Conservation (phyloP, 1,284 basidiomycete genomes). For the Fomitiporia mediterranea region DNA sequence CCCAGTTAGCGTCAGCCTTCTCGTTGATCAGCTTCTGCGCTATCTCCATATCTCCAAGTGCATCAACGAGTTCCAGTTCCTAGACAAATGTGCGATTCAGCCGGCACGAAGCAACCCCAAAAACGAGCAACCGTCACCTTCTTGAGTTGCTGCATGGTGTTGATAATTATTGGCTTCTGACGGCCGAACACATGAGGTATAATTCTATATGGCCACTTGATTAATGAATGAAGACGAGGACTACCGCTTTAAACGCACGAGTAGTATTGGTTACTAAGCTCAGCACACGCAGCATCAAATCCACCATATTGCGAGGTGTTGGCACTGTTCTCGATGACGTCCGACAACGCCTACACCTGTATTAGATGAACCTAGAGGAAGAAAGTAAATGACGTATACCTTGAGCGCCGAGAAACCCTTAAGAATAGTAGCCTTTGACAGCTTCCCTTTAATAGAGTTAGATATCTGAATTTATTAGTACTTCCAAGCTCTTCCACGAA, state of each 20-base stretch:
- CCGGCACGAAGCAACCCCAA: not conserved
- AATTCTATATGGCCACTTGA: constrained; percentile 34
- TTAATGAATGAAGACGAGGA: constrained; percentile 12
- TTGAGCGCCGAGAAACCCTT: constrained; percentile 57
- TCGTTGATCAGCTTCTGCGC: constrained; percentile 53
- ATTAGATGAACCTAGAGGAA: not conserved
- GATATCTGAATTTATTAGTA: constrained; percentile 4
- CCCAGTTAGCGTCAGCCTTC: constrained; percentile 34
- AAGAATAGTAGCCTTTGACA: constrained; percentile 51
- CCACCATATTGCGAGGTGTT: constrained; percentile 36
- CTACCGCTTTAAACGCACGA: constrained; percentile 39
- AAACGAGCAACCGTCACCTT: constrained; percentile 28
- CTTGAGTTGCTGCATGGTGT: constrained; percentile 38
- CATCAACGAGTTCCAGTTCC: constrained; percentile 64
- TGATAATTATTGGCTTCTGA: constrained; percentile 44
- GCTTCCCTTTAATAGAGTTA: constrained; percentile 39
- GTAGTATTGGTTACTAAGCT: constrained; percentile 52
- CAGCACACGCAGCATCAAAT: constrained; percentile 37
- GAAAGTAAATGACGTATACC: constrained; percentile 27
- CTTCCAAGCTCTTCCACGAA: constrained; percentile 20
- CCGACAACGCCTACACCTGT: constrained; percentile 41
- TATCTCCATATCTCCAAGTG: constrained; percentile 63
- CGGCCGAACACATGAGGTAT: constrained; percentile 62
- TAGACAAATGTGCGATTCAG: constrained; percentile 22
- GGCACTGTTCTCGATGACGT: constrained; percentile 46